Conservation (phyloP, 2,329 filamentous ascomycete species). For the Ascochyta lentis region DNA sequence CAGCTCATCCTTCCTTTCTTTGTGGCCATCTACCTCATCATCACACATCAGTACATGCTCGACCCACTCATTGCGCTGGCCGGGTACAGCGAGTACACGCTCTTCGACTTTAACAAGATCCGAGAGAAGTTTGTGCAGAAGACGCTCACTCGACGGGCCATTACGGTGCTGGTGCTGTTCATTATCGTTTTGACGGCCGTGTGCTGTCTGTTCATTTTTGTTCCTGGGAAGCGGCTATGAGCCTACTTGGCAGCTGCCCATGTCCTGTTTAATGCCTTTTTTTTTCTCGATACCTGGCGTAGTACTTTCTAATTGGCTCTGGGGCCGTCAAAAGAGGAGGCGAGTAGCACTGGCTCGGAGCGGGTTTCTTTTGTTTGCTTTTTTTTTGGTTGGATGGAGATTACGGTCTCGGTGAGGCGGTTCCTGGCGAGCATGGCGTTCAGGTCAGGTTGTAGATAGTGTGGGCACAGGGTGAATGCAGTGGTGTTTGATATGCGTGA, state of each 20-base stretch:
- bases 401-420: neutral
- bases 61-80: constrained; percentile 88
- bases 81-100: constrained; percentile 96
- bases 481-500: neutral
- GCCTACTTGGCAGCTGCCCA: neutral
- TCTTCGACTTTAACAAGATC: constrained; percentile 87
- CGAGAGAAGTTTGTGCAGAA: constrained; percentile 90
- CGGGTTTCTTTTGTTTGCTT: constrained; percentile 15
- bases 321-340: constrained; percentile 6
- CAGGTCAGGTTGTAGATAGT: constrained; percentile 8
- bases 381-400: constrained; percentile 3
- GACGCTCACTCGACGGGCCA: constrained; percentile 80
- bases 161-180: constrained; percentile 81
- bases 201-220: constrained; percentile 89
- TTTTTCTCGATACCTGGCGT: constrained; percentile 24
- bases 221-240: constrained; percentile 83
- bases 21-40: constrained; percentile 75
- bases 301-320: constrained; percentile 13
- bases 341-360: constrained; percentile 1
- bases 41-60: constrained; percentile 91
- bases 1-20: constrained; percentile 88
- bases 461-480: constrained; percentile 3
- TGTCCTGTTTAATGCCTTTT: constrained; percentile 30
- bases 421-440: constrained; percentile 10
- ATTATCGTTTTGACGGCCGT: constrained; percentile 79